These are phyloP conservation scores for Phylloporus sp. DNA, from an alignment of 768 basidiomycete genomes.

Conservation along the genomic window DNA sequence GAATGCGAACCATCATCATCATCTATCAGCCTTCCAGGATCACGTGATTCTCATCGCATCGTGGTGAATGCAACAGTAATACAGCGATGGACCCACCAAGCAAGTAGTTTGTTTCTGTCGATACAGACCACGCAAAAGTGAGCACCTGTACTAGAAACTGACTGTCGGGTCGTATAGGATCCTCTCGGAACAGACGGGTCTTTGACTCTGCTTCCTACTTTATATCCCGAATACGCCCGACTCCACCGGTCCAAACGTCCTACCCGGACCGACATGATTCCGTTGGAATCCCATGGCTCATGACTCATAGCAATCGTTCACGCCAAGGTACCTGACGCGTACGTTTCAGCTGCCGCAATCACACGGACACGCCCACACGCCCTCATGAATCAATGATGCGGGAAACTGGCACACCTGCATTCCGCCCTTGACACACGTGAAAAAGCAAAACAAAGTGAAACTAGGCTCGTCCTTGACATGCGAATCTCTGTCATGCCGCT, in stretches of 20 bases:
- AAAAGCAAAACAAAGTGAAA: no score
- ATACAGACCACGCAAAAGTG: not conserved
- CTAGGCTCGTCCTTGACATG: no score
- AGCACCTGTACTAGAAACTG: not conserved
- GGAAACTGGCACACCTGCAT: not conserved
- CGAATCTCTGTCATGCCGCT: not conserved
- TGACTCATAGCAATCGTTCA: not conserved
- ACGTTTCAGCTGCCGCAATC: not conserved
- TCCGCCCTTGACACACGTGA: not conserved
- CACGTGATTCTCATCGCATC: conserved; percentile 11
- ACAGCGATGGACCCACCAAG: not conserved
- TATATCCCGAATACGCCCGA: conserved; percentile 11
- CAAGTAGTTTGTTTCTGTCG: not conserved
- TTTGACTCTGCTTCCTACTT: not conserved
- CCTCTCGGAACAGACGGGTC: not conserved
- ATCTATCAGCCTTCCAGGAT: not conserved
- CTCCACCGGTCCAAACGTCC: not conserved
- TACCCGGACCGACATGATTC: not conserved
- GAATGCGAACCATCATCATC: conserved; percentile 4
- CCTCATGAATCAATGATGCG: no score
- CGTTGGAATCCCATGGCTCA: not conserved
- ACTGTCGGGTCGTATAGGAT: not conserved
- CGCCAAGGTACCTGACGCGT: not conserved
- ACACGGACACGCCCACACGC: no score
- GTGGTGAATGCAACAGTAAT: no score